phyloP scores from a whole-genome alignment of 2,329 filamentous ascomycete species.

The Lojkania enalia region DNA sequence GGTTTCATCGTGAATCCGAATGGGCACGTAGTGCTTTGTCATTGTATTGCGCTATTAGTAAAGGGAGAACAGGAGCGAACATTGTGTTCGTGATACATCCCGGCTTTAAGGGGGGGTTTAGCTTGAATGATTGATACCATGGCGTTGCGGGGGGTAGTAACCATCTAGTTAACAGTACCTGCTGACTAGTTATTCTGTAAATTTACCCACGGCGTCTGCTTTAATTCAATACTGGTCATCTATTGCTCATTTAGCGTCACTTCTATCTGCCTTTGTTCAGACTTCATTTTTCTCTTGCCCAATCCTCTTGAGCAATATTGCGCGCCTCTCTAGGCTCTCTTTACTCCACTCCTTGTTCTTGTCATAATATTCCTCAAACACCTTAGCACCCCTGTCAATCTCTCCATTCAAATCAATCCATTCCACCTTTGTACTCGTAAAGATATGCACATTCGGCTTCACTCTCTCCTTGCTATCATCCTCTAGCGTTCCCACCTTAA shows the following conservation, averaged over 20 bases:
- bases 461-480: conserved; percentile 35
- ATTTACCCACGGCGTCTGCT: not conserved
- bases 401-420: conserved; percentile 48
- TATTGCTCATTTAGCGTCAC: not conserved
- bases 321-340: conserved; percentile 16
- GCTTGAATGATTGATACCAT: too few relatives aligned
- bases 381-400: conserved; percentile 28
- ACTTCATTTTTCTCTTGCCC: conserved; percentile 6
- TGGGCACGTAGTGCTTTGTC: too few relatives aligned
- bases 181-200: too few relatives aligned
- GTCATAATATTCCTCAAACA: conserved; percentile 21
- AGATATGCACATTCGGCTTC: conserved; percentile 54
- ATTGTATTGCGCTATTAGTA: too few relatives aligned
- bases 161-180: too few relatives aligned
- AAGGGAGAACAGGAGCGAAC: too few relatives aligned
- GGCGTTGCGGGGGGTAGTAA: too few relatives aligned
- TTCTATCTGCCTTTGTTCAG: not conserved
- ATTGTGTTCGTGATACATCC: too few relatives aligned
- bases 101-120: too few relatives aligned
- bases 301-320: conserved; percentile 7
- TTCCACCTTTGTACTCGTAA: conserved; percentile 42
- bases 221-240: not conserved
- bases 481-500: conserved; percentile 54
- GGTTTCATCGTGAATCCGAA: too few relatives aligned
- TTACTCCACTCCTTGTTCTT: conserved; percentile 19